These are phyloP conservation scores for Diaporthe australafricana DNA, from an alignment of 2,329 filamentous ascomycete genomes.

Conservation along the genomic window DNA sequence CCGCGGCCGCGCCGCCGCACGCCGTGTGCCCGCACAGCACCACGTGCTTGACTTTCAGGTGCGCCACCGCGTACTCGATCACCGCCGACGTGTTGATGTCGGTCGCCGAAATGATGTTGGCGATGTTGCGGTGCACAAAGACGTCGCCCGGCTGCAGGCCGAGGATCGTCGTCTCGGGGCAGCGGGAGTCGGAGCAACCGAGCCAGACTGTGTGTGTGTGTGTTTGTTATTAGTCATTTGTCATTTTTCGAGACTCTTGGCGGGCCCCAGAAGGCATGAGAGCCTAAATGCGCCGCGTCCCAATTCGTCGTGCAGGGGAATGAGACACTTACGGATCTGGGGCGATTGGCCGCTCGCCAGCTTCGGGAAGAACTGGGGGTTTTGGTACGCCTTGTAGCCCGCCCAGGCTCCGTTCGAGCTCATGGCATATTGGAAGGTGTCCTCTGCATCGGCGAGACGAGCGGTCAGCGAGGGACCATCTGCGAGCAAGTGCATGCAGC, in stretches of 20 bases:
- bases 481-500: neutral
- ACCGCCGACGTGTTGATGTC: slow-evolving; percentile 82
- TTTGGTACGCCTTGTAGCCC: slow-evolving; percentile 70
- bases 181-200: slow-evolving; percentile 87
- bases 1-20: slow-evolving; percentile 75
- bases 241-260: slow-evolving; percentile 18
- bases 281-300: slow-evolving; percentile 21
- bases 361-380: slow-evolving; percentile 78
- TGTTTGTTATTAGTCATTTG: slow-evolving; percentile 7
- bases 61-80: slow-evolving; percentile 81
- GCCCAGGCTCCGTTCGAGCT: slow-evolving; percentile 79
- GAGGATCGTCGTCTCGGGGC: slow-evolving; percentile 85
- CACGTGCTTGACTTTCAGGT: slow-evolving; percentile 78
- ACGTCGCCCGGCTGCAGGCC: slow-evolving; percentile 85
- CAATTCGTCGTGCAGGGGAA: slow-evolving; percentile 14
- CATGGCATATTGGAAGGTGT: slow-evolving; percentile 72
- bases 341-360: slow-evolving; percentile 76
- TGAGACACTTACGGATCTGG: slow-evolving; percentile 62
- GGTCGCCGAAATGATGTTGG: slow-evolving; percentile 80
- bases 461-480: neutral
- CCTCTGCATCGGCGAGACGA: slow-evolving; percentile 51
- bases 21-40: slow-evolving; percentile 76
- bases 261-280: slow-evolving; percentile 3
- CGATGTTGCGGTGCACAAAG: slow-evolving; percentile 92
- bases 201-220: slow-evolving; percentile 73